Evolutionary conservation across 495 filamentous ascomycete species (phyloP).

Genomic region (Xylaria curta): DNA sequence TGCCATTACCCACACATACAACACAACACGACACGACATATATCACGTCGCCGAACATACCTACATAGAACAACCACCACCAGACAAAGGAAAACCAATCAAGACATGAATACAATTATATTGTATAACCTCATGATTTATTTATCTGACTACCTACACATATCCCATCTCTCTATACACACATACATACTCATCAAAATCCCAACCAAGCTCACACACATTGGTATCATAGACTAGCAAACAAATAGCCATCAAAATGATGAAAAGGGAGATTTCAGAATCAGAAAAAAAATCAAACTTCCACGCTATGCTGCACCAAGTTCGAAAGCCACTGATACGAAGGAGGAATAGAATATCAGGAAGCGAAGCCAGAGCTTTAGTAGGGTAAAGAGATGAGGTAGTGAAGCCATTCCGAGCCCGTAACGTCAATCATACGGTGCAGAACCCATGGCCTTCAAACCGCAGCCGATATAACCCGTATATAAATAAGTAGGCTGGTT

Average conservation of each 20-base stretch:
- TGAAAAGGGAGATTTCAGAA: not conserved
- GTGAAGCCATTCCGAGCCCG: not conserved
- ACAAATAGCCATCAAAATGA: not conserved
- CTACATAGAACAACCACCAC: not conserved
- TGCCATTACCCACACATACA: too few relatives aligned
- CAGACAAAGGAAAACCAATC: not conserved
- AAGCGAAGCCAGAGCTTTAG: constrained; percentile 2
- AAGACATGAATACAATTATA: not conserved
- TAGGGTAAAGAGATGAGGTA: not conserved
- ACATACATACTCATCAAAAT: not conserved
- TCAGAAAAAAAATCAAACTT: not conserved
- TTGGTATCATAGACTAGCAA: not conserved
- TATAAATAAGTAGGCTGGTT: not conserved
- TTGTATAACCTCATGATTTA: not conserved
- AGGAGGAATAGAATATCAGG: not conserved
- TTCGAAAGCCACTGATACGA: not conserved
- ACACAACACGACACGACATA: not conserved
- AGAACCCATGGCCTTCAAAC: not conserved
- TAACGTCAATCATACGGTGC: not conserved
- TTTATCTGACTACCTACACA: not conserved
- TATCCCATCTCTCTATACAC: not conserved
- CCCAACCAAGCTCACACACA: not conserved
- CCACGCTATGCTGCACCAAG: constrained; percentile 33
- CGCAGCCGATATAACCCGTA: not conserved
- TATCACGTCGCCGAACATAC: not conserved